Base-by-base conservation (phyloP, 306 rosid genomes). In the Abrus precatorius region DNA sequence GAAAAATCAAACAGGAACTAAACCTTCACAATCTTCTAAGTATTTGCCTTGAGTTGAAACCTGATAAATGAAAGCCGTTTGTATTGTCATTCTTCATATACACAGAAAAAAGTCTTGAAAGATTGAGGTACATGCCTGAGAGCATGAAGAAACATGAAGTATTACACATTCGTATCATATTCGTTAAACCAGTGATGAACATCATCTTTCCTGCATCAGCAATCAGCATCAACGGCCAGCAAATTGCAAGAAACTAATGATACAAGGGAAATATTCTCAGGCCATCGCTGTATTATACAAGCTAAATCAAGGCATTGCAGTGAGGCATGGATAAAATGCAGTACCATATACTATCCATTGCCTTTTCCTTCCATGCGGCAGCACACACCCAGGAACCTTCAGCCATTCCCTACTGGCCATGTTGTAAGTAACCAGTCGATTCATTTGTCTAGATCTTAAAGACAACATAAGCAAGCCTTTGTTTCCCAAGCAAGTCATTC, bases 401-500 rank as follows among this genome's bases (percentile, higher is more conserved):
- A 83, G 77, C 98, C 98, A 94, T 82, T 94, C 97, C 90, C 81
- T 73, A 76, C 79, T 91, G 7, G 86, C 85, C 34, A 89, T 84
- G 45, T 92, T 73, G 78, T 94, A 94, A 6, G 92, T 88, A 81
- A 94, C 97, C 86, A 91, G 81, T 14, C 92, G 84, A 84, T 87
- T 90, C 87, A 84, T 89, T 44, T 88, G 92, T 84, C 82, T 88
- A 0, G 91, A 91, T 74, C 92, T 85, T 87, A 92, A 82, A 83
- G 97, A 92, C 84, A 94, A 72, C 98, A 94, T 88, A 86, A 94
- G 97, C 88, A 92, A 84, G 83, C 97, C 97, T 84, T 83, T 89
- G 94, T 92, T 94, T 67, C 97, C 98, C 81, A 92, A 80, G 97
- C 97, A 94, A 81, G 86, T 89, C 98, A 94, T 94, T 72, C 89